A percentile compares a stretch with the other conserved stretches of the same genome.
These are phyloP conservation scores for Tetracentron sinense DNA, from an alignment of 164 flowering plant species.

Conservation along the genomic window DNA sequence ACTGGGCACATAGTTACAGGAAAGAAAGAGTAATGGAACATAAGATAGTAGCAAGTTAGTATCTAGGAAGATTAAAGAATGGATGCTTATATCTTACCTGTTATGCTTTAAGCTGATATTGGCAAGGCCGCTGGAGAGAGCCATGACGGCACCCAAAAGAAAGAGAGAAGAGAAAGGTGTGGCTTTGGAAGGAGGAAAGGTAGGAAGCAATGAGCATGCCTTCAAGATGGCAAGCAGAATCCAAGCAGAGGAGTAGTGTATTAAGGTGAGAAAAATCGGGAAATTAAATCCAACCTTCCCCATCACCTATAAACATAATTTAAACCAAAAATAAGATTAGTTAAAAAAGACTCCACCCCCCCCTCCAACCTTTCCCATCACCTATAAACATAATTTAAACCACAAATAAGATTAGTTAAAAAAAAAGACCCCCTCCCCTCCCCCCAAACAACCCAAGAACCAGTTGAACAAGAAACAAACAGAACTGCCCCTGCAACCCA, in stretches of 20 bases:
- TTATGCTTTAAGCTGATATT: conserved; percentile 71
- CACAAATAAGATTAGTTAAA: background rate
- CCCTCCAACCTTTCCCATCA: conserved; percentile 79
- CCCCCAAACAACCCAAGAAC: no score
- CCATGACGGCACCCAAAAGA: conserved; percentile 66
- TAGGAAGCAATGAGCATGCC: conserved; percentile 58
- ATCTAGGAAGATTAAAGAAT: background rate
- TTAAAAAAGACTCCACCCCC: background rate
- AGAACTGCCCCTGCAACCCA: no score
- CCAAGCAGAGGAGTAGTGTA: conserved; percentile 71
- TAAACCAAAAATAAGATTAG: background rate
- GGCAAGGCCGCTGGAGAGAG: conserved; percentile 78
- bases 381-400: conserved; percentile 35
- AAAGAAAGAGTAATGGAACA: conserved; percentile 8
- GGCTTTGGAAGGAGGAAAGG: conserved; percentile 65
- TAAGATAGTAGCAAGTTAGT: conserved; percentile 2
- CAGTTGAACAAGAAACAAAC: no score
- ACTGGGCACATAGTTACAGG: conserved; percentile 33
- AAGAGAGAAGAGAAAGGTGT: conserved; percentile 75
- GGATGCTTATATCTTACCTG: conserved; percentile 38
- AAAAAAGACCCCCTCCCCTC: no score
- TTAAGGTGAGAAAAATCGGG: conserved; percentile 78
- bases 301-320: conserved; percentile 55
- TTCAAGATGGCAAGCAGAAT: conserved; percentile 61
- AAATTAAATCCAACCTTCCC: conserved; percentile 73